phyloP scores from a whole-genome alignment of 192 early-diverging fungal genomes.

The Chytriomyces sp. region DNA sequence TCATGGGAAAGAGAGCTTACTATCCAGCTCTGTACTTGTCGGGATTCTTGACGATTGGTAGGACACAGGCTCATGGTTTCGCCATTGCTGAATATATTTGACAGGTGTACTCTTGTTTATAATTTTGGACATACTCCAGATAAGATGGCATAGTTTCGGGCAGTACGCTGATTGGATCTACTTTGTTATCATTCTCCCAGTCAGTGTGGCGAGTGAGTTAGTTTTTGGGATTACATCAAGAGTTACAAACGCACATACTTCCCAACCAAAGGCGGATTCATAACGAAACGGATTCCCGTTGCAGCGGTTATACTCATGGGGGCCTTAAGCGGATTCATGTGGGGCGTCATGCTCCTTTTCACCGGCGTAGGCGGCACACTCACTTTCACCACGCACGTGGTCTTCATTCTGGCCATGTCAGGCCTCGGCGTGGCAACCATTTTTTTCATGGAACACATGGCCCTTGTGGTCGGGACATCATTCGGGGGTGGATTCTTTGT shows the following conservation, averaged over 20 bases:
- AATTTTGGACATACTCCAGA: conserved; percentile 24
- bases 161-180: conserved; percentile 35
- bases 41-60: conserved; percentile 29
- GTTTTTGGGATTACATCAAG: background rate
- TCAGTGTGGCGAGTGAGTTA: conserved; percentile 4
- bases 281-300: conserved; percentile 2
- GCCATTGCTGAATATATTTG: no score
- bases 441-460: conserved; percentile 38
- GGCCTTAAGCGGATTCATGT: conserved; percentile 20
- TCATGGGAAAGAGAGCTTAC: conserved; percentile 30
- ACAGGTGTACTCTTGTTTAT: conserved; percentile 17
- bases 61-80: background rate
- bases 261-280: conserved; percentile 13
- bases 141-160: conserved; percentile 27
- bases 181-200: conserved; percentile 4
- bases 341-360: conserved; percentile 16
- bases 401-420: conserved; percentile 7
- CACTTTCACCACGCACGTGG: conserved; percentile 13
- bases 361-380: conserved; percentile 23
- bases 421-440: conserved; percentile 1
- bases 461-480: conserved; percentile 20
- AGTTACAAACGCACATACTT: background rate
- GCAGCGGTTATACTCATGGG: conserved; percentile 16
- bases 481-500: conserved; percentile 25
- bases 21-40: conserved; percentile 21